Evolutionary conservation across 805 yeast genomes (phyloP), one percentile per base, ranked within the genome.

Genomic region (Kazachstania psychrophila): DNA sequence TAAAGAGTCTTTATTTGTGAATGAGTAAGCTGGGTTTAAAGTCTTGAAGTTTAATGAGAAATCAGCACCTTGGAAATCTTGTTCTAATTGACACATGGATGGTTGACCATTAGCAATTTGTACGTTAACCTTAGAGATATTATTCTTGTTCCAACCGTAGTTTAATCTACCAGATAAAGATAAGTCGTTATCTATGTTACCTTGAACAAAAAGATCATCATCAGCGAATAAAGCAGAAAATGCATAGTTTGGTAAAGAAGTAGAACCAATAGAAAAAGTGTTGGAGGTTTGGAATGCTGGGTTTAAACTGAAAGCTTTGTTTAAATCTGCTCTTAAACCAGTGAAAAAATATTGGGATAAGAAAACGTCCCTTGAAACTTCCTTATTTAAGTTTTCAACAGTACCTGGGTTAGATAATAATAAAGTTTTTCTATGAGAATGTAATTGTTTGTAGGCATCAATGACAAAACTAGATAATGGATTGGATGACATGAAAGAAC

Each of bases 211-310:
- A 54, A 79, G 69, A 51, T 75, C 73, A 56, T 89, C 96, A 44
- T 80, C 77, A 44, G 94, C 96, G 62, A 77, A 87, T 52, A 89
- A 70, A 31, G 95, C 89, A 40, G 86, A 75, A 60, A 89, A 84
- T 20, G 95, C 88, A 61, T 92, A 92, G 47, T 92, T 80, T 35
- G 96, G 95, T 62, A 84, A 70, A 32, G 76, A 74, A 47, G 79
- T 77, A 39, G 94, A 81, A 33, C 97, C 97, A 48, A 85, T 69
- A 27, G 94, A 72, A 57, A 92, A 81, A 42, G 95, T 80, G 61
- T 92, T 98, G 45, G 95, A 81, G 41, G 94, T 83, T 72, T 92
- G 97, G 80, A 92, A 92, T 41, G 85, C 88, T 40, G 98, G 98
- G 64, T 78, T 79, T 72, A 88, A 73, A 46, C 82, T 67, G 58